Conservation (phyloP, 2,329 filamentous ascomycete genomes). For the Calonectria henricotiae region DNA sequence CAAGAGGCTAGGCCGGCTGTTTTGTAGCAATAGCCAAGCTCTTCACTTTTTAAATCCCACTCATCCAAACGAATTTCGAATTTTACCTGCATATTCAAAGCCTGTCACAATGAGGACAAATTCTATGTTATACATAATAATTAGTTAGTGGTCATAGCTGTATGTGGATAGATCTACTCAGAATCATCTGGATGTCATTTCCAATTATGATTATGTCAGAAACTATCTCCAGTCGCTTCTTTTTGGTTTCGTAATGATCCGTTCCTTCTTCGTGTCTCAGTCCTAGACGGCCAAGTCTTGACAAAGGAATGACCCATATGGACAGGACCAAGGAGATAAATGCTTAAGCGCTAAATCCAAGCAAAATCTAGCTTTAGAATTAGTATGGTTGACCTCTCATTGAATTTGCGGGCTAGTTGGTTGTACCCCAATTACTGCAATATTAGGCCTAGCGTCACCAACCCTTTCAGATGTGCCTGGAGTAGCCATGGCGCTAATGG, state of each 20-base stretch:
- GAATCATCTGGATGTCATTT: constrained; percentile 12
- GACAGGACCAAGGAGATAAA: constrained; percentile 2
- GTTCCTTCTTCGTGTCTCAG: constrained; percentile 10
- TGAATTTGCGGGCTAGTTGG: neutral
- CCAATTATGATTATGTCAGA: constrained; percentile 15
- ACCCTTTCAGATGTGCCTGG: neutral
- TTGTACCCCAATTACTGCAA: constrained; percentile 12
- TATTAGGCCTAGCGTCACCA: neutral
- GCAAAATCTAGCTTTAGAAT: neutral
- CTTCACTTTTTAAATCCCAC: neutral
- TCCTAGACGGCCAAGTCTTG: neutral
- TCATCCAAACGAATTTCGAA: neutral
- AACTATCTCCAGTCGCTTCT: constrained; percentile 12
- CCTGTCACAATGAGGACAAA: constrained; percentile 3
- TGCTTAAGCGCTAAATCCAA: neutral
- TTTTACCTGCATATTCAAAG: neutral
- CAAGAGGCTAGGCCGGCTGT: neutral
- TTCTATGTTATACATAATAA: neutral
- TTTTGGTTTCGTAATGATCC: neutral
- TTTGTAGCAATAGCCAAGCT: constrained; percentile 7
- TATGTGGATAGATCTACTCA: neutral
- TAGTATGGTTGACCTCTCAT: neutral
- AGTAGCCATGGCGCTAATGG: neutral
- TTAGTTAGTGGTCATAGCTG: neutral
- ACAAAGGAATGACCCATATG: constrained; percentile 6